Base-by-base conservation (phyloP, 225 moss, liverwort and hornwort genomes). In the Antitrichia curtipendula region DNA sequence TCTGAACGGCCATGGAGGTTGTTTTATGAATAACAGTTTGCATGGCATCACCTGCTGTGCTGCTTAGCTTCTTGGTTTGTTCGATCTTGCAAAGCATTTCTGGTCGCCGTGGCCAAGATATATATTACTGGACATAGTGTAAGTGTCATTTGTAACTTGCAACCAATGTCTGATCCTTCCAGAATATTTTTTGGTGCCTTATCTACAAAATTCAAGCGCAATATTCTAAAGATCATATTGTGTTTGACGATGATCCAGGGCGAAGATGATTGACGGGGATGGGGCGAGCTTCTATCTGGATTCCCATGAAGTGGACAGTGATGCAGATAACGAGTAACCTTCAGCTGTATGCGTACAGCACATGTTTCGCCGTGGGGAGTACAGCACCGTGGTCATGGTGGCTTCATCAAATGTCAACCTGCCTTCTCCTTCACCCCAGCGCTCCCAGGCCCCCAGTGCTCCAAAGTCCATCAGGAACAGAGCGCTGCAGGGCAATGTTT, bases 201-300 rank as follows among this genome's bases (percentile, higher is more conserved):
- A 13, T 60, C 17, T 24, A 32, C 13, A 17, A 17, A 72, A 13
- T 36, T 4, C 45, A 25, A 59, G 24, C 18, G 8, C 58, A 27
- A 28, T 3, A 47, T 60, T 13, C 47, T 54, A 3, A 45, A 17
- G 9, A 14, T 84, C 9, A 20, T 57, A 2, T 56, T 65, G 20
- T 77, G 27, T 79, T 73, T 85, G 83, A 27, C 54, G 25, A 82
- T 85, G 61, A 86, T 49, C 70, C 89, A 95, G 95, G 79, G 92
- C 90, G 31, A 94, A 94, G 92, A 95, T 93, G 90, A 89, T 89
- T 47, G 93, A 95, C 50, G 91, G 91, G 34, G 92, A 95, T 65
- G 95, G 91, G 47, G 91, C 86, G 50, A 93, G 89, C 82, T 93
- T 91, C 87, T 93, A 93, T 63, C 77, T 95, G 90, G 93, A 95